These are phyloP conservation scores for Agarophyton chilense DNA, from an alignment of 23 red algal species.

Conservation along the genomic window DNA sequence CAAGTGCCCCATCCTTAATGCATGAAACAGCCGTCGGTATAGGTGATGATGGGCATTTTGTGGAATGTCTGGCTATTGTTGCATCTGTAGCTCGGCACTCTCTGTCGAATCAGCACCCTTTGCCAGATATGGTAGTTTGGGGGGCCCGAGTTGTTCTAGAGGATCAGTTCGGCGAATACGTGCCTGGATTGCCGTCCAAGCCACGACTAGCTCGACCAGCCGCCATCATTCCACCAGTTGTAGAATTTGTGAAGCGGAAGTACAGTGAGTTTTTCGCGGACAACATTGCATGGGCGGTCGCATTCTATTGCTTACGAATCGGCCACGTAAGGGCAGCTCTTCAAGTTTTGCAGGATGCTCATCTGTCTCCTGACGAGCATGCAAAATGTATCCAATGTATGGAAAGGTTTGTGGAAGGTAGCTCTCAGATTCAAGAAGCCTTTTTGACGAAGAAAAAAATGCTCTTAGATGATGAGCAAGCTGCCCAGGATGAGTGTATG, in stretches of 20 bases:
- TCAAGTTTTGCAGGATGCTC: constrained; percentile 24
- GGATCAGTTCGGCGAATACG: constrained; percentile 29
- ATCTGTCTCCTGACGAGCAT: constrained; percentile 11
- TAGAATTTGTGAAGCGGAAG: constrained; percentile 20
- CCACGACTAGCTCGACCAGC: constrained; percentile 5
- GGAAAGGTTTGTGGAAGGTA: background rate
- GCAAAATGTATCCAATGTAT: background rate
- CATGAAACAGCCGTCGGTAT: constrained; percentile 36
- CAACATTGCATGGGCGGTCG: constrained; percentile 48
- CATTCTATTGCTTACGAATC: constrained; percentile 68
- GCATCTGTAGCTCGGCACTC: constrained; percentile 33
- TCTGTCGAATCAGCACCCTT: background rate
- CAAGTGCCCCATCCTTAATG: constrained; percentile 27
- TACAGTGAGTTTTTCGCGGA: constrained; percentile 6
- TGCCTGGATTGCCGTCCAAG: constrained; percentile 35
- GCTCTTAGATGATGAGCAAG: background rate
- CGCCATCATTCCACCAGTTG: constrained; percentile 23
- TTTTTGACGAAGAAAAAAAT: constrained; percentile 29
- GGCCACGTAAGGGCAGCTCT: constrained; percentile 63
- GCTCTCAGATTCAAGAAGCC: background rate
- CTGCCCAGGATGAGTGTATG: background rate
- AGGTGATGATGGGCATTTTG: constrained; percentile 34
- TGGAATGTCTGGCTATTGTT: constrained; percentile 27
- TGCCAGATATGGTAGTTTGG: constrained; percentile 26
- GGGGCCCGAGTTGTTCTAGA: constrained; percentile 35